Evolutionary conservation across 1,139 yeast genomes (phyloP), one percentile per base, ranked within the genome.

Genomic region (Pichia sp.): DNA sequence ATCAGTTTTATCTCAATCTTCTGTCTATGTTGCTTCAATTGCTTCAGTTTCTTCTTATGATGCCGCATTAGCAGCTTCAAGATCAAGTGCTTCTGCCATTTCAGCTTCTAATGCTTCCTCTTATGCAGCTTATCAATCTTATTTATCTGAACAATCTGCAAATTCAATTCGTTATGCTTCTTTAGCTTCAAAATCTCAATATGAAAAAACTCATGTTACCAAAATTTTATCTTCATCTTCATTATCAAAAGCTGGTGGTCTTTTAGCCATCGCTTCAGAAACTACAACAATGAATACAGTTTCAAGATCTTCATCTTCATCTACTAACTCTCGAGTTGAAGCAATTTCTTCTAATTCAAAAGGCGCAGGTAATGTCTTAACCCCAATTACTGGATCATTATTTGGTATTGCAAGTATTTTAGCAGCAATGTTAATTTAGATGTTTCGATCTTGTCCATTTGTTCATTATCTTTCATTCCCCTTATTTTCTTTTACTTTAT

Each of bases 371-470:
- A 69, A 69, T 46, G 68, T 62, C 49, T 57, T 59, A 56, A 68
- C 60, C 60, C 71, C 67, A 66, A 63, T 57, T 72, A 73, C 60
- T 46, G 76, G 78, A 46, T 67, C 76, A 53, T 70, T 77, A 27
- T 63, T 77, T 53, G 83, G 83, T 60, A 62, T 77, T 51, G 66
- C 76, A 51, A 84, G 82, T 64, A 69, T 79, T 56, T 72, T 76
- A 46, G 67, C 74, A 60, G 80, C 79, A 59, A 77, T 79, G 52
- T 72, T 79, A 58, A 66, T 77, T 19, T 18, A 13, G 16, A 38
- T 38, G n/a, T 10, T 8, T 19, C n/a, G 14, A n/a, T 31, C 6
- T 31, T 14, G 8, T 31, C 6, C 27, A 38, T 7, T 22, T 10
- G 10, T 8, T 22, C 42, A 19, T 39, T 22, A 13, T 14, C 11